Conservation (phyloP, 805 yeast genomes). For the Candida mattraensis region DNA sequence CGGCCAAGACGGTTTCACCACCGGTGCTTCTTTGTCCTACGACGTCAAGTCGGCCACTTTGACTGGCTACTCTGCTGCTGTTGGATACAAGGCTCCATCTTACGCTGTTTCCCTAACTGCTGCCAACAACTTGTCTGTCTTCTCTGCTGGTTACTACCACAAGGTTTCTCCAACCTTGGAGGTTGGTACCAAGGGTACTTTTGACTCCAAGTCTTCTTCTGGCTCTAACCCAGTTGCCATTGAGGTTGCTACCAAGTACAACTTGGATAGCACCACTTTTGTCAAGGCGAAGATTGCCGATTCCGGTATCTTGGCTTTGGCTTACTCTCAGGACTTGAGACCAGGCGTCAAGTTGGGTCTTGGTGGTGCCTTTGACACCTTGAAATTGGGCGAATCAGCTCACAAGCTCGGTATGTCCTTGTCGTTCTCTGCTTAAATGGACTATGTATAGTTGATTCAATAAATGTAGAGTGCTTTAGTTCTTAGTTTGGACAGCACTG, state of each 20-base stretch:
- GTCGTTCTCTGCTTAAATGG: constrained; percentile 81
- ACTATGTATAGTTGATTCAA: too few relatives aligned
- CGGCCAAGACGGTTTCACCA: constrained; percentile 94
- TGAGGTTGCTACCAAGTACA: constrained; percentile 95
- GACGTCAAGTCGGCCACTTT: constrained; percentile 91
- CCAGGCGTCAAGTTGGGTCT: constrained; percentile 96
- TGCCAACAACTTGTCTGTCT: constrained; percentile 81
- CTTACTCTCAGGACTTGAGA: constrained; percentile 92
- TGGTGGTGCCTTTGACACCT: constrained; percentile 95
- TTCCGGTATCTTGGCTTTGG: constrained; percentile 88
- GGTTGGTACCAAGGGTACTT: constrained; percentile 97
- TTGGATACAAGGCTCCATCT: constrained; percentile 87
- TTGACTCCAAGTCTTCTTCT: constrained; percentile 78
- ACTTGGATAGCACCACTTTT: constrained; percentile 81
- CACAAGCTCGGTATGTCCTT: constrained; percentile 97
- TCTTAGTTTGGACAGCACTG: not conserved
- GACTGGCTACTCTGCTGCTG: constrained; percentile 89
- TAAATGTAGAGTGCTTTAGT: too few relatives aligned
- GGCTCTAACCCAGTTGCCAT: constrained; percentile 80
- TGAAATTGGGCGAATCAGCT: constrained; percentile 92
- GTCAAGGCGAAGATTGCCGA: constrained; percentile 97
- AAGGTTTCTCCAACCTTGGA: constrained; percentile 86
- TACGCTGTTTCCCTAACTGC: constrained; percentile 86
- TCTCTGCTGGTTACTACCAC: constrained; percentile 97
- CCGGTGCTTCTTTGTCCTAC: constrained; percentile 96